Conservation (phyloP, 2,329 filamentous ascomycete species). For the Aspergillus terreus region DNA sequence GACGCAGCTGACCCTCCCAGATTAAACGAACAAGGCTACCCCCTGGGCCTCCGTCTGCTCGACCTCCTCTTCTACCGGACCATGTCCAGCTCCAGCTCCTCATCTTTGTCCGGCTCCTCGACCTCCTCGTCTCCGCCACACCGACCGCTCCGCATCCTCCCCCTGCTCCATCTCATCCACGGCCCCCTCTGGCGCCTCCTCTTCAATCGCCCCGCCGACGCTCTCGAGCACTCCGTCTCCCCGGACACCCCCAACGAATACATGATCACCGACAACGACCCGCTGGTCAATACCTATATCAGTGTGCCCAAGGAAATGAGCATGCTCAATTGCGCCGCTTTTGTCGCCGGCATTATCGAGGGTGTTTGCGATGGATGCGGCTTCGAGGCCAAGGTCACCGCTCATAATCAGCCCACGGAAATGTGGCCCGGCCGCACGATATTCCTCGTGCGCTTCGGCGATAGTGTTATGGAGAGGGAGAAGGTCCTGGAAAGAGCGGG, state of each 20-base stretch:
- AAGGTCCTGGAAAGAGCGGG: slow-evolving; percentile 66
- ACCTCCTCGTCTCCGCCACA: slow-evolving; percentile 65
- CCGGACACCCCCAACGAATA: slow-evolving; percentile 87
- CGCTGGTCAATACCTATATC: slow-evolving; percentile 90
- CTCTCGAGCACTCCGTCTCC: slow-evolving; percentile 81
- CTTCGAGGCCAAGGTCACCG: slow-evolving; percentile 83
- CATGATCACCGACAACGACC: slow-evolving; percentile 99
- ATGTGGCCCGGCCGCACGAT: slow-evolving; percentile 97
- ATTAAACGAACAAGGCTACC: slow-evolving; percentile 86
- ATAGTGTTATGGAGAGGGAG: slow-evolving; percentile 90
- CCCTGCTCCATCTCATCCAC: slow-evolving; percentile 92
- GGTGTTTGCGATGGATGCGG: slow-evolving; percentile 91
- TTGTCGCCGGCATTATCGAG: slow-evolving; percentile 91
- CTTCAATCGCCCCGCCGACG: slow-evolving; percentile 85
- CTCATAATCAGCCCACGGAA: slow-evolving; percentile 71
- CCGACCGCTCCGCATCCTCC: slow-evolving; percentile 81
- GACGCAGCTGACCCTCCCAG: slow-evolving; percentile 43
- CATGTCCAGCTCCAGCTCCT: slow-evolving; percentile 77
- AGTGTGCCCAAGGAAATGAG: slow-evolving; percentile 92
- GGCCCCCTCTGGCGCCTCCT: slow-evolving; percentile 88
- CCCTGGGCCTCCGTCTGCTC: slow-evolving; percentile 88
- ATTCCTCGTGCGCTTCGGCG: slow-evolving; percentile 87
- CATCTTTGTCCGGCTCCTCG: slow-evolving; percentile 76
- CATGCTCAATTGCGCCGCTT: slow-evolving; percentile 93
- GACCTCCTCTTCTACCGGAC: slow-evolving; percentile 88